Percentiles rank a stretch among this genome's conserved stretches.
These are phyloP conservation scores for Penicillium goetzii DNA, from an alignment of 495 filamentous ascomycete genomes.

Conservation along the genomic window DNA sequence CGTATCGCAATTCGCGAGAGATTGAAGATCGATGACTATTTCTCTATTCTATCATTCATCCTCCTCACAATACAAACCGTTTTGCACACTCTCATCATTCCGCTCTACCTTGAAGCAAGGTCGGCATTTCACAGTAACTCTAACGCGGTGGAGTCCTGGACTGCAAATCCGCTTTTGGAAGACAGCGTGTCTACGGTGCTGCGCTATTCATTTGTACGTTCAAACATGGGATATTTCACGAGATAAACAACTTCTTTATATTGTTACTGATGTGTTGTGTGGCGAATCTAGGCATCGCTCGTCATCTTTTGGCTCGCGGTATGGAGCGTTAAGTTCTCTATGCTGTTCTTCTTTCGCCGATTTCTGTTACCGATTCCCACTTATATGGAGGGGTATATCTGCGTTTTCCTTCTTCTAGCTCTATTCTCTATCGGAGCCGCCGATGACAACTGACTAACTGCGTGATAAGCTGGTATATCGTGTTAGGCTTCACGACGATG, in stretches of 20 bases:
- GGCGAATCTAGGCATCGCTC: not conserved
- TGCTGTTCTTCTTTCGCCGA: not conserved
- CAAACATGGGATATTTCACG: not conserved
- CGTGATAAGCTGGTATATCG: not conserved
- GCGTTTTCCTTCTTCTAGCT: not conserved
- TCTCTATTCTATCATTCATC: not conserved
- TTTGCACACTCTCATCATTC: not conserved
- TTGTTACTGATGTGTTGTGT: not conserved
- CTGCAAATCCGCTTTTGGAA: not conserved
- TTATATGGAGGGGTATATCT: not conserved
- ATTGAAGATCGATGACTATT: not conserved
- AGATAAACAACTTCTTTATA: not conserved
- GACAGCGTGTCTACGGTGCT: not conserved
- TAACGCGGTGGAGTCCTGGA: not conserved
- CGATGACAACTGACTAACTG: not conserved
- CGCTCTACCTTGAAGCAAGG: not conserved
- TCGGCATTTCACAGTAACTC: not conserved
- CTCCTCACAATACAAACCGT: not conserved
- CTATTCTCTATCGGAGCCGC: not conserved
- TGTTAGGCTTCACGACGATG: not conserved
- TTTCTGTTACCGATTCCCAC: not conserved
- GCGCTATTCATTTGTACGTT: not conserved
- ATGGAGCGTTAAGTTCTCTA: not conserved
- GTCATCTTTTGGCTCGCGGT: not conserved
- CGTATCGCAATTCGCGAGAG: not conserved